Evolutionary conservation across 1,284 basidiomycete species (phyloP).

Genomic region (Sporisorium exsertum): DNA sequence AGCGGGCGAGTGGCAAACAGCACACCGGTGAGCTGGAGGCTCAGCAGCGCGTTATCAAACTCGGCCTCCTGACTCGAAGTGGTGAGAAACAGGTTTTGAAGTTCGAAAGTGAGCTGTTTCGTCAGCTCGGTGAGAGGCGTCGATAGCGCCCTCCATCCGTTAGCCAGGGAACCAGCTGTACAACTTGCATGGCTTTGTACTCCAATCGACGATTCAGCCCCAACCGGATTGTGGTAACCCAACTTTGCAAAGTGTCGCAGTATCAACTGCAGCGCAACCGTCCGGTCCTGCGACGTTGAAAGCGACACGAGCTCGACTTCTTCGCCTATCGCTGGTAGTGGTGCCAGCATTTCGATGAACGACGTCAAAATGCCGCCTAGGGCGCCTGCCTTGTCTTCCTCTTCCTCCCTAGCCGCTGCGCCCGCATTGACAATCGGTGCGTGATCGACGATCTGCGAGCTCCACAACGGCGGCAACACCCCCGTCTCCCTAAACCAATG

Average conservation of each 20-base stretch:
- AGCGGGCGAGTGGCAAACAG: conserved; percentile 14
- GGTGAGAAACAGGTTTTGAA: not conserved
- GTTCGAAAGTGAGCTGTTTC: not conserved
- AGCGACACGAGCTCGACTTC: not conserved
- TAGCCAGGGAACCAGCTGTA: not conserved
- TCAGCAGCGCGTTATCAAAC: not conserved
- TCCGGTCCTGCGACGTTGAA: conserved; percentile 6
- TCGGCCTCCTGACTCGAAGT: not conserved
- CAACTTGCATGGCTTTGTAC: conserved; percentile 25
- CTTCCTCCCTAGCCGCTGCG: not conserved
- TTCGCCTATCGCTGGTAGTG: not conserved
- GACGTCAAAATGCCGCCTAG: conserved; percentile 23
- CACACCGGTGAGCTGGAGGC: conserved; percentile 22
- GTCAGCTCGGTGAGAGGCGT: conserved; percentile 8
- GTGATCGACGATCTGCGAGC: not conserved
- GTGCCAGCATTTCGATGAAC: conserved; percentile 33
- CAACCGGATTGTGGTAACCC: conserved; percentile 10
- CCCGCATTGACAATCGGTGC: not conserved
- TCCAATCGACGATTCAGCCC: not conserved
- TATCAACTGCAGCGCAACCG: conserved; percentile 27
- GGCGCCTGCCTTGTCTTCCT: not conserved
- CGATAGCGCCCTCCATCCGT: conserved; percentile 4
- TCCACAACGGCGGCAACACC: conserved; percentile 36
- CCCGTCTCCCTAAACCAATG: conserved; percentile 45
- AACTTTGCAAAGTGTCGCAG: conserved; percentile 29